A percentile compares a stretch with the other conserved stretches of the same genome.
phyloP scores from a whole-genome alignment of 768 basidiomycete genomes.

The Termitomyces heimii region DNA sequence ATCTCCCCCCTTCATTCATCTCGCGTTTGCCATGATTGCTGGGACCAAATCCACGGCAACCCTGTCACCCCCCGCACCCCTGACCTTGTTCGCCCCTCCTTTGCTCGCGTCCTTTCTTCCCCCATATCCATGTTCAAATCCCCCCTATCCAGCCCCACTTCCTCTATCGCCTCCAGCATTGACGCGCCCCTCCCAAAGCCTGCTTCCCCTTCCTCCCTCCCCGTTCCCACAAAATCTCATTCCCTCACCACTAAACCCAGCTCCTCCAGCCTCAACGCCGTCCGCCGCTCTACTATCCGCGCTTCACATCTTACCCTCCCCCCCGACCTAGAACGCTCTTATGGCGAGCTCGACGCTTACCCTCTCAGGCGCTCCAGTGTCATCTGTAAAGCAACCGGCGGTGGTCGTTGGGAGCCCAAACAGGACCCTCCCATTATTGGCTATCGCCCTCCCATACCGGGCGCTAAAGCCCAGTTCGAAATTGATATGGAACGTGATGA shows the following conservation, averaged over 20 bases:
- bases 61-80: constrained; percentile 39
- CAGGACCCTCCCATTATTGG: constrained; percentile 37
- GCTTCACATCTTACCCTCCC: constrained; percentile 32
- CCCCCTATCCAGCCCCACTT: constrained; percentile 27
- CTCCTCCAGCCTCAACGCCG: constrained; percentile 27
- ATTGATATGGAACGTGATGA: constrained; percentile 67
- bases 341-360: constrained; percentile 70
- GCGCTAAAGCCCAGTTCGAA: constrained; percentile 63
- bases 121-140: constrained; percentile 34
- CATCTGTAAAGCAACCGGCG: constrained; percentile 74
- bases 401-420: constrained; percentile 77
- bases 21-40: constrained; percentile 79
- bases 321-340: constrained; percentile 40
- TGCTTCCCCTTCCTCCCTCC: constrained; percentile 10
- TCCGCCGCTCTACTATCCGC: constrained; percentile 24
- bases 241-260: constrained; percentile 27
- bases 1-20: constrained; percentile 46
- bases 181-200: constrained; percentile 13
- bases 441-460: constrained; percentile 54
- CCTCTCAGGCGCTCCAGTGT: constrained; percentile 61
- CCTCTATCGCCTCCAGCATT: constrained; percentile 26
- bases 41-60: constrained; percentile 63
- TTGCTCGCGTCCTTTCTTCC: constrained; percentile 29
- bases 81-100: constrained; percentile 26
- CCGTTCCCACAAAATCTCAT: constrained; percentile 19